Percentiles rank a stretch among this genome's conserved stretches.
These are phyloP conservation scores for Peniophora sp. DNA, from an alignment of 1,284 basidiomycete genomes.

Conservation along the genomic window DNA sequence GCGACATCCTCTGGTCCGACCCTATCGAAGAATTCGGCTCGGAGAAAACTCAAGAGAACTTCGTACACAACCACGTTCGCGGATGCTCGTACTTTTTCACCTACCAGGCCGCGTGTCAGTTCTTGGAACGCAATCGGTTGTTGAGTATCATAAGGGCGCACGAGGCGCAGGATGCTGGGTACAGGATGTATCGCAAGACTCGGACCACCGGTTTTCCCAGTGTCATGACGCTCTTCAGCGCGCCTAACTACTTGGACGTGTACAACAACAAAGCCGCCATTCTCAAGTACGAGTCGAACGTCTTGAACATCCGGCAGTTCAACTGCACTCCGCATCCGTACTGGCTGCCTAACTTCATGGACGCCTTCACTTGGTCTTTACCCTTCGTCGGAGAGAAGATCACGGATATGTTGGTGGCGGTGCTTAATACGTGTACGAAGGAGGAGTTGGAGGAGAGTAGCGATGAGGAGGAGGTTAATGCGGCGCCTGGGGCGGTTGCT, in stretches of 20 bases:
- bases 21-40: conserved; percentile 91
- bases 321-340: conserved; percentile 95
- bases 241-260: conserved; percentile 93
- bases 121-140: conserved; percentile 89
- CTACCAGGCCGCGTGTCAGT: conserved; percentile 91
- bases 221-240: conserved; percentile 96
- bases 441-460: conserved; percentile 88
- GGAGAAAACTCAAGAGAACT: conserved; percentile 82
- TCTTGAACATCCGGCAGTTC: conserved; percentile 94
- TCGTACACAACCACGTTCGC: conserved; percentile 89
- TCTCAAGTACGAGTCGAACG: conserved; percentile 94
- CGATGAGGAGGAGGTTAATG: conserved; percentile 43
- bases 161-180: conserved; percentile 95
- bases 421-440: conserved; percentile 89
- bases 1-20: conserved; percentile 93
- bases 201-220: conserved; percentile 90
- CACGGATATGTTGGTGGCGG: conserved; percentile 94
- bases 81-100: conserved; percentile 98
- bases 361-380: conserved; percentile 87
- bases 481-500: background rate
- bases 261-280: conserved; percentile 98
- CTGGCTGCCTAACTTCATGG: conserved; percentile 93
- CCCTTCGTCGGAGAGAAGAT: conserved; percentile 95
- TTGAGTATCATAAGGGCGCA: conserved; percentile 94
- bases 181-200: conserved; percentile 96